These are phyloP conservation scores for Grosmannia penicillata DNA, from an alignment of 2,329 filamentous ascomycete species.

Conservation along the genomic window DNA sequence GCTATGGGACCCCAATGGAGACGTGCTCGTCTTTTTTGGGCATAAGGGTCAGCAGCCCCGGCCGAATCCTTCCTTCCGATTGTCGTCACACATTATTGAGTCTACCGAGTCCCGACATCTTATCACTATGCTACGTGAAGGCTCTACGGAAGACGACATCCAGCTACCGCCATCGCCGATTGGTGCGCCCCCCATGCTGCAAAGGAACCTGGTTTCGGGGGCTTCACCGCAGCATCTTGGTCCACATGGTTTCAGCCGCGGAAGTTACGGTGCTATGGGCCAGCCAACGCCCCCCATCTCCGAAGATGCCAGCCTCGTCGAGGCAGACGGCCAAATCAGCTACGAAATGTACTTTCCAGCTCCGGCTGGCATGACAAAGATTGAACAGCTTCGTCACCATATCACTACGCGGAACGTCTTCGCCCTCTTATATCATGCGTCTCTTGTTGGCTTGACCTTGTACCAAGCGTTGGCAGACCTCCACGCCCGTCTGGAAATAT, in stretches of 20 bases:
- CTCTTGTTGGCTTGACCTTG: conserved; percentile 49
- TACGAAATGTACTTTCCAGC: conserved; percentile 51
- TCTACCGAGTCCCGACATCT: conserved; percentile 39
- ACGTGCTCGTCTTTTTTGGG: conserved; percentile 42
- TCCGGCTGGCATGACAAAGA: conserved; percentile 30
- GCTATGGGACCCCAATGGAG: conserved; percentile 45
- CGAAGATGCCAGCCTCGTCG: conserved; percentile 25
- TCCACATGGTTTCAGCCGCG: conserved; percentile 3
- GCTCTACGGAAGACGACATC: conserved; percentile 33
- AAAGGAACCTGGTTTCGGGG: conserved; percentile 13
- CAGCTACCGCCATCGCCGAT: conserved; percentile 27
- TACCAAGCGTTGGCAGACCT: conserved; percentile 49
- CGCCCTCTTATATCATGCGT: conserved; percentile 47
- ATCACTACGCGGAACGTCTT: conserved; percentile 57
- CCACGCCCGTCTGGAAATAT: conserved; percentile 42
- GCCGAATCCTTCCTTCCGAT: conserved; percentile 37
- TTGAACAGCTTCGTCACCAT: conserved; percentile 39
- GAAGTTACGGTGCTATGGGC: conserved; percentile 13
- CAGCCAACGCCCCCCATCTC: conserved; percentile 30
- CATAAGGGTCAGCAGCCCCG: conserved; percentile 27
- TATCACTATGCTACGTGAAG: conserved; percentile 36
- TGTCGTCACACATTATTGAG: conserved; percentile 44
- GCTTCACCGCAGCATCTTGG: conserved; percentile 11
- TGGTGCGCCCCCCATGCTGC: conserved; percentile 24
- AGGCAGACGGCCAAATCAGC: conserved; percentile 38